Conservation (phyloP, 352 stramenopile species). For the Pythium guiyangense region DNA sequence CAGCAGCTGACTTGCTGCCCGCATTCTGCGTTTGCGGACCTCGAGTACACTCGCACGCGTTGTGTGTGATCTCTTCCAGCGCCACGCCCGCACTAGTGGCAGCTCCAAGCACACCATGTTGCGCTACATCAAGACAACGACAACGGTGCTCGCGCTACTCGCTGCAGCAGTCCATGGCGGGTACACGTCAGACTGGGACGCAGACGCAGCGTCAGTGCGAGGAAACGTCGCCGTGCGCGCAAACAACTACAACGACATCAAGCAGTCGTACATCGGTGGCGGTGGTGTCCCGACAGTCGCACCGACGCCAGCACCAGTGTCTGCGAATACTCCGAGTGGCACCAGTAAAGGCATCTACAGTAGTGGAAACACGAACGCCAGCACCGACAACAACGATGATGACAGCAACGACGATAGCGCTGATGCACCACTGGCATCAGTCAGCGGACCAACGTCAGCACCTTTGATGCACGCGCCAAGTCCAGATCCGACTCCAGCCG, state of each 20-base stretch:
- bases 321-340: background rate
- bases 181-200: constrained; percentile 7
- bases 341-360: background rate
- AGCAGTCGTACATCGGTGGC: constrained; percentile 7
- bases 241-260: constrained; percentile 6
- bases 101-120: background rate
- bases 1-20: background rate
- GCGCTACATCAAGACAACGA: background rate
- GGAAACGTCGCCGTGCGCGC: background rate
- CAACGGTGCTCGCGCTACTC: background rate
- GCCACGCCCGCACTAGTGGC: too few relatives aligned
- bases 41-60: background rate
- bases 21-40: constrained; percentile 1
- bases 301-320: background rate
- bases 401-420: background rate
- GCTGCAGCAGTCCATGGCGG: background rate
- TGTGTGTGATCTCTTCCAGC: background rate
- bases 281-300: background rate
- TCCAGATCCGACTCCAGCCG: too few relatives aligned
- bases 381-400: background rate
- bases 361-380: background rate
- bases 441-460: background rate
- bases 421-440: background rate
- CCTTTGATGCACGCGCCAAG: constrained; percentile 1
- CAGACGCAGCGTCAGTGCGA: background rate